phyloP scores from a whole-genome alignment of 75 land plant genomes.

The Sequoia sempervirens region DNA sequence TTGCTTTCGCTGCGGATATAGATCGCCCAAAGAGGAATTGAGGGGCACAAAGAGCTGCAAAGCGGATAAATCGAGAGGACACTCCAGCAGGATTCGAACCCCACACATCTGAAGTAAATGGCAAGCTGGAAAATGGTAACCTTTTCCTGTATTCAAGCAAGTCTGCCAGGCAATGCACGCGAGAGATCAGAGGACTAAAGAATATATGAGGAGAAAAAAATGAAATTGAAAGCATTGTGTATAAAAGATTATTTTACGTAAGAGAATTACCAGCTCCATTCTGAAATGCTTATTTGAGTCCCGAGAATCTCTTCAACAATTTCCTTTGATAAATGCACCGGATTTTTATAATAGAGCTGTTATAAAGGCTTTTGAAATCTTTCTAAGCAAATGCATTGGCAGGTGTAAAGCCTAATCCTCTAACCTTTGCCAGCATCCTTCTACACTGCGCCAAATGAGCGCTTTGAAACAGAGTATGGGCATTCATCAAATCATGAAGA shows the following conservation, averaged over 20 bases:
- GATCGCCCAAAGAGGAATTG: constrained; percentile 5
- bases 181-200: neutral
- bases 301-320: no score
- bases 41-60: constrained; percentile 59
- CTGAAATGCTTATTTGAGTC: no score
- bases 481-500: no score
- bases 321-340: no score
- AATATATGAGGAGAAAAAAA: neutral
- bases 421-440: no score
- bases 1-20: neutral
- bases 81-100: constrained; percentile 65
- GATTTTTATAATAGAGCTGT: no score
- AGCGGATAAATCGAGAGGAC: constrained; percentile 78
- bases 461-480: no score
- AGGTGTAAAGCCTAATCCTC: no score
- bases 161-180: constrained; percentile 36
- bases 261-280: neutral
- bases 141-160: constrained; percentile 54
- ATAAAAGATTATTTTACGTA: neutral
- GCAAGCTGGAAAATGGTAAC: constrained; percentile 57
- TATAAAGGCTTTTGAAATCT: no score
- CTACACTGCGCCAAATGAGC: no score
- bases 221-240: neutral
- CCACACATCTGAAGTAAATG: constrained; percentile 60
- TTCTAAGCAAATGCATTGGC: no score